A percentile compares a stretch with the other conserved stretches of the same genome.
Conservation (phyloP, 108 stramenopile genomes). For the Cyclostephanos invisitatus region DNA sequence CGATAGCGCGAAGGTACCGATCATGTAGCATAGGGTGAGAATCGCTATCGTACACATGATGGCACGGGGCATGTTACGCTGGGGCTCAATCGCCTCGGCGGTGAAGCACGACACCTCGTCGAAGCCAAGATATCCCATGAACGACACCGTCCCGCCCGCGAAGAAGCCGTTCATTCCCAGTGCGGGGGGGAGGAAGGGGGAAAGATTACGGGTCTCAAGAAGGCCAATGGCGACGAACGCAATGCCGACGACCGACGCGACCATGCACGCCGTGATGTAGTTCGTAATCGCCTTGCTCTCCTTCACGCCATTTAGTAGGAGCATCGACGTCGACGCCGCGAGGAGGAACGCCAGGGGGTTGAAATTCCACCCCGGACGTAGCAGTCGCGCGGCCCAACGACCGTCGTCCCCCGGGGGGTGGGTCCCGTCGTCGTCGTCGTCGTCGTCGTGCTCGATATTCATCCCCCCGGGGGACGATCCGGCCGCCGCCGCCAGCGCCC, state of each 20-base stretch:
- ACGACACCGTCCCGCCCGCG: not conserved
- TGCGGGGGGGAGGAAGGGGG: not conserved
- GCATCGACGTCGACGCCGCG: not conserved
- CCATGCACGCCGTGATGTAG: slow-evolving; percentile 20
- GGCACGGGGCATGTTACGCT: not conserved
- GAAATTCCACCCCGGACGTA: slow-evolving; percentile 12
- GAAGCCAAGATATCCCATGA: slow-evolving; percentile 20
- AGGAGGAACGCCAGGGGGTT: slow-evolving; percentile 32
- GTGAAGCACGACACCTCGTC: slow-evolving; percentile 29
- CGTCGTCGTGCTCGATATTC: not conserved
- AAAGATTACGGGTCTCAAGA: not conserved
- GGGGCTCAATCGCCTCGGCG: slow-evolving; percentile 13
- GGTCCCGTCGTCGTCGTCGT: not conserved
- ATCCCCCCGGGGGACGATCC: not conserved
- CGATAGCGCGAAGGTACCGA: not conserved
- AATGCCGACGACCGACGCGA: not conserved
- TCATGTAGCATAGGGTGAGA: not conserved
- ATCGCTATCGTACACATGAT: slow-evolving; percentile 8
- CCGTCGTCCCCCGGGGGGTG: not conserved
- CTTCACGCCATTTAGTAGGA: slow-evolving; percentile 26
- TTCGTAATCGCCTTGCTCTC: slow-evolving; percentile 22
- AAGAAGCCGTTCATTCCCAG: slow-evolving; percentile 1
- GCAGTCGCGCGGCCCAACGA: not conserved
- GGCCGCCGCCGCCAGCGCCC: not conserved
- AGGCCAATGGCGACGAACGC: not conserved